These are phyloP conservation scores for Oryza meridionalis DNA, from an alignment of 176 grass and related monocot genomes.

Conservation along the genomic window DNA sequence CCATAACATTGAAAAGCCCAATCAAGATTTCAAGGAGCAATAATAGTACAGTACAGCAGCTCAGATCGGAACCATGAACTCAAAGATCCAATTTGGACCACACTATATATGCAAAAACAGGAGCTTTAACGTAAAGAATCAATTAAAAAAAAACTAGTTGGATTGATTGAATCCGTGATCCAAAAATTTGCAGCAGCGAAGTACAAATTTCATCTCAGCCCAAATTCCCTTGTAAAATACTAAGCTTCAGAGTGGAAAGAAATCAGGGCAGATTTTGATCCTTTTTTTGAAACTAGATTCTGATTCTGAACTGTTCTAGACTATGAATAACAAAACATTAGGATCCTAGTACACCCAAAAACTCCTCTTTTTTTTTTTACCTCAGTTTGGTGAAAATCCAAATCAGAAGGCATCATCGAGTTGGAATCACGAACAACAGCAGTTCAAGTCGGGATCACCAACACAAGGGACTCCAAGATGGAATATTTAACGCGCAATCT, in stretches of 20 bases:
- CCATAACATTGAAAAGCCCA: not conserved
- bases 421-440: not conserved
- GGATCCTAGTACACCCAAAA: constrained; percentile 21
- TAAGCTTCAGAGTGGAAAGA: not conserved
- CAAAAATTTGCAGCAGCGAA: constrained; percentile 9
- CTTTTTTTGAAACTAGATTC: not conserved
- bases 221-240: not conserved
- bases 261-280: not conserved
- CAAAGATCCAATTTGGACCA: constrained; percentile 4
- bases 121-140: not conserved
- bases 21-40: not conserved
- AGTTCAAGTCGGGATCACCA: constrained; percentile 19
- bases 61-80: not conserved
- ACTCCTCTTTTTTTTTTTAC: not conserved
- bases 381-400: constrained; percentile 17
- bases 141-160: not conserved
- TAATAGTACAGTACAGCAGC: not conserved
- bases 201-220: not conserved
- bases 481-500: not conserved
- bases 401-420: constrained; percentile 12
- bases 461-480: not conserved
- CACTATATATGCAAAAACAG: constrained; percentile 10
- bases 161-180: constrained; percentile 12
- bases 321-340: not conserved
- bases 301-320: not conserved